Evolutionary conservation across 164 flowering plant species (phyloP).

Genomic region (Vitis labrusca): DNA sequence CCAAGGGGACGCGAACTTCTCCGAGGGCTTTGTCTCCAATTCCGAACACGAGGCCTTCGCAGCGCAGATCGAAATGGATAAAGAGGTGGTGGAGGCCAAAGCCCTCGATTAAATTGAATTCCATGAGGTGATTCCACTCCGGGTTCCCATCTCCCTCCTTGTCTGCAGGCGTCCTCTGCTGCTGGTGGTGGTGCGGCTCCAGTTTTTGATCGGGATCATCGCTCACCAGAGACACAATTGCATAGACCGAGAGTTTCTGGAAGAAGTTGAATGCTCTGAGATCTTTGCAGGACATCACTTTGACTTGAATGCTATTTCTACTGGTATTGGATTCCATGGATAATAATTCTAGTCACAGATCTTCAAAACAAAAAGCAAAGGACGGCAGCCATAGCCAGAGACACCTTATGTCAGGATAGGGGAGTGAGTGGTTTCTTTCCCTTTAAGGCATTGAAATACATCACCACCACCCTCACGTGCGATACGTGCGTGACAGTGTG

Average conservation of each 20-base stretch:
- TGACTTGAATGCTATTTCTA: constrained; percentile 13
- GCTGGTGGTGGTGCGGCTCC: constrained; percentile 22
- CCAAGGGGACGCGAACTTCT: constrained; percentile 48
- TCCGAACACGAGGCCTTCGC: constrained; percentile 28
- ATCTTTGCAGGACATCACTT: constrained; percentile 40
- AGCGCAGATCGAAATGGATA: constrained; percentile 37
- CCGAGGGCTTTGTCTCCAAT: constrained; percentile 50
- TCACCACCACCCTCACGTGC: too few species aligned
- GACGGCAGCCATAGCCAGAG: too few species aligned
- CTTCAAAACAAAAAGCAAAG: too few species aligned
- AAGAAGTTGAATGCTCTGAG: constrained; percentile 58
- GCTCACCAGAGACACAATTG: constrained; percentile 28
- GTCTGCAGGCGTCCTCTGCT: constrained; percentile 45
- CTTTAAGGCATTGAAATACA: too few species aligned
- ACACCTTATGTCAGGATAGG: too few species aligned
- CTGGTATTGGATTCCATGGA: constrained; percentile 20
- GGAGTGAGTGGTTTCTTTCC: too few species aligned
- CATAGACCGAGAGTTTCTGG: constrained; percentile 48
- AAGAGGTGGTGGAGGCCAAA: constrained; percentile 21
- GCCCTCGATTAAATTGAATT: constrained; percentile 26
- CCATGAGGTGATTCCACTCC: constrained; percentile 58
- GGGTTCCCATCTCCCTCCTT: constrained; percentile 47
- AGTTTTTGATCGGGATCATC: constrained; percentile 19
- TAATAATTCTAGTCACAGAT: too few species aligned
- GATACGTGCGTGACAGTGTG: too few species aligned